These are phyloP conservation scores for Dothiorella sarmentorum DNA, from an alignment of 2,329 filamentous ascomycete species.

Conservation along the genomic window DNA sequence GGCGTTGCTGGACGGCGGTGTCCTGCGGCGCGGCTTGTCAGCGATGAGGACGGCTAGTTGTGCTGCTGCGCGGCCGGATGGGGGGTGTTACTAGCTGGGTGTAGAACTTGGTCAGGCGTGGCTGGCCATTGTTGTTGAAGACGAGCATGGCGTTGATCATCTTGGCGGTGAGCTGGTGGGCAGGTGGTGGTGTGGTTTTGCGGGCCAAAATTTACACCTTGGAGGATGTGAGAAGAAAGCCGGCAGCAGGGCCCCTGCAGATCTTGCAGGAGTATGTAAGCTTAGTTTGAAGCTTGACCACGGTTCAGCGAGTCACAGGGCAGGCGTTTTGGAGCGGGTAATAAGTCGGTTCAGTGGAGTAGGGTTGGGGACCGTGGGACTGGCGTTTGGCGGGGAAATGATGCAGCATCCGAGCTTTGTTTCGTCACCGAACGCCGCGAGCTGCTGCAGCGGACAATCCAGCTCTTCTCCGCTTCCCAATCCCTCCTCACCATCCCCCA, in stretches of 20 bases:
- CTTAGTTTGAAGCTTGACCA: not conserved
- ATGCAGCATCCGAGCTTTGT: constrained; percentile 8
- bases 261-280: not conserved
- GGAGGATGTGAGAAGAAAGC: not conserved
- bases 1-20: constrained; percentile 91
- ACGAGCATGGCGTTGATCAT: constrained; percentile 99
- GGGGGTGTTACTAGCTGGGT: constrained; percentile 71
- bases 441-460: not conserved
- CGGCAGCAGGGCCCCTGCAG: not conserved
- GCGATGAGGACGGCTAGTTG: not conserved
- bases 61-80: not conserved
- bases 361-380: not conserved
- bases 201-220: not conserved
- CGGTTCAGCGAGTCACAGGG: constrained; percentile 4
- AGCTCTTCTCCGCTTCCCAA: not conserved
- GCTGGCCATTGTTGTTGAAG: constrained; percentile 97
- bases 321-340: not conserved
- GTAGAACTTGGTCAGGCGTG: constrained; percentile 96
- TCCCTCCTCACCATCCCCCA: not conserved
- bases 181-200: not conserved
- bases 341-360: not conserved
- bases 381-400: not conserved
- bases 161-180: constrained; percentile 19
- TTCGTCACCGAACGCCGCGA: constrained; percentile 4
- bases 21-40: constrained; percentile 57